Base-by-base conservation (phyloP, 2,329 filamentous ascomycete genomes). In the Atkinsonella hypoxylon region DNA sequence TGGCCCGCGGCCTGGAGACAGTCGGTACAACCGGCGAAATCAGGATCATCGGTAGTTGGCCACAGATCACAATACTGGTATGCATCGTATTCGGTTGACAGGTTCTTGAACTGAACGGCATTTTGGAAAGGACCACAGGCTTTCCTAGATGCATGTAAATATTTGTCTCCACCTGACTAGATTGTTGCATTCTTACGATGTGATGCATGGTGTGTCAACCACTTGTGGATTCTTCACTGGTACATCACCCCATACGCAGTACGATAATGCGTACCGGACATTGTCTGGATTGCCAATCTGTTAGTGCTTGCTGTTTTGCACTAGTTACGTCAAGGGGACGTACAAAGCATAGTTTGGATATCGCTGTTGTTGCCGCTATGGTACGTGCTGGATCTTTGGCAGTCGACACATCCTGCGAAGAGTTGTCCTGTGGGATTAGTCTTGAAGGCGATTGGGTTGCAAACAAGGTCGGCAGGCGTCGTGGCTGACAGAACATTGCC, bases 41-140 rank as follows among this genome's bases (percentile, higher is more conserved):
- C 70, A 0, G 60, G 18, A 0, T 70, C 57, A 4, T 70, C 62
- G 10, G 57, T 57, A 1, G 67, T 57, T 2, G 67, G 65, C 75
- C 79, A 79, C 0, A 55, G 30, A 17, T 69, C 61, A 59, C 81
- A 84, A 59, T 78, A 83, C 31, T 73, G 75, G 54, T 75, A 82
- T 9, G 68, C 58, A 1, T 67, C 68, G 22, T 65, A 63, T 13
- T 69, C 62, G 1, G 70, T 62, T 0, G 74, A 71, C 11, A 82
- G 61, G 48, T 78, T 75, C 15, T 72, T 66, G 53, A 69, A 79
- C 20, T 68, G 59, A 30, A 82, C 63, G 2, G 75, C 73, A 0
- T 65, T 55, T 52, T 68, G 48, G 3, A 82, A 67, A 0, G 69
- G 68, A 0, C 63, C 74, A 55, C 80, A 83, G 2, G 78, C 76